These are phyloP conservation scores for Rubia balearica DNA, from an alignment of 305 asterid genomes.

Conservation along the genomic window DNA sequence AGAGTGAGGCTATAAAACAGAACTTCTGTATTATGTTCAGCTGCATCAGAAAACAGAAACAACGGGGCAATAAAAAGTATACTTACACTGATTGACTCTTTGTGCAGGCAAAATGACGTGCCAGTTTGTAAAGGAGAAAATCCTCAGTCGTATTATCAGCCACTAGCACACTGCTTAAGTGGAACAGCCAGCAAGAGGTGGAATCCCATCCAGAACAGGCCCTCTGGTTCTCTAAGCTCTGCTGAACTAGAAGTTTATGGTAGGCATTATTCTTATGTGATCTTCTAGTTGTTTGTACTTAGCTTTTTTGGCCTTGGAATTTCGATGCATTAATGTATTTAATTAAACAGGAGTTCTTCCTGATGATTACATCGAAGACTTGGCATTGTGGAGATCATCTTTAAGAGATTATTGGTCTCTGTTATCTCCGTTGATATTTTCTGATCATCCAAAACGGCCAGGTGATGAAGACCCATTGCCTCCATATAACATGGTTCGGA, in stretches of 20 bases:
- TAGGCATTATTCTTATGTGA: too few relatives aligned
- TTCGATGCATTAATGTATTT: neutral
- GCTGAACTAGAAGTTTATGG: conserved; percentile 66
- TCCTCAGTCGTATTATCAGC: conserved; percentile 58
- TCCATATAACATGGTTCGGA: conserved; percentile 91
- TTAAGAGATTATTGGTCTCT: conserved; percentile 83
- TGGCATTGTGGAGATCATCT: conserved; percentile 64
- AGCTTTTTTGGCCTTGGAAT: neutral
- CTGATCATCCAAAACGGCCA: conserved; percentile 98
- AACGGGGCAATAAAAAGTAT: neutral
- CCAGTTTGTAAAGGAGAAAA: conserved; percentile 77
- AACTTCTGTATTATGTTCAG: neutral
- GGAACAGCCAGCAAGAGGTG: conserved; percentile 71
- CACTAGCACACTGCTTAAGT: conserved; percentile 62
- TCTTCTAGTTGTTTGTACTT: neutral
- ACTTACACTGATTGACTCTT: neutral
- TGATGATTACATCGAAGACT: conserved; percentile 65
- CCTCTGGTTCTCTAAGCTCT: conserved; percentile 36
- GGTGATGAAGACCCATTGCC: conserved; percentile 96
- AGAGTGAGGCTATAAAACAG: conserved; percentile 38
- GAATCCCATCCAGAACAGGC: conserved; percentile 65
- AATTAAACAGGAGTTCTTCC: conserved; percentile 50
- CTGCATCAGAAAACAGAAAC: neutral
- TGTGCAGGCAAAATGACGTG: conserved; percentile 16
- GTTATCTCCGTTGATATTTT: conserved; percentile 92